Percentiles rank a stretch among this genome's conserved stretches.
phyloP scores from a whole-genome alignment of 1,284 basidiomycete species.

The Fomitopsis palustris region DNA sequence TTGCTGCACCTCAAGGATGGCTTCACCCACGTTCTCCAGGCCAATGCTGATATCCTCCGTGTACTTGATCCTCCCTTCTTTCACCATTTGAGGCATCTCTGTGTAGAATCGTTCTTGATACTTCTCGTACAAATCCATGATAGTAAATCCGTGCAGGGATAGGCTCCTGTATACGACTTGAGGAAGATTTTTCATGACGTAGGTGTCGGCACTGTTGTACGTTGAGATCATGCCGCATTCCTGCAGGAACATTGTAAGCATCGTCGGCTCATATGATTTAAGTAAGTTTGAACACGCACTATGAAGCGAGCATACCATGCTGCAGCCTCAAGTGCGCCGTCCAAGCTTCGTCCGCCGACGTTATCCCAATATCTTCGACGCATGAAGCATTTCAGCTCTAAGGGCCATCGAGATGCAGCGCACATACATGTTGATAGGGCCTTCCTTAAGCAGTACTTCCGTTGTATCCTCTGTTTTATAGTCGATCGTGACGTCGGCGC shows the following conservation, averaged over 20 bases:
- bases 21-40: slow-evolving; percentile 50
- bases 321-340: slow-evolving; percentile 51
- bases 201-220: slow-evolving; percentile 25
- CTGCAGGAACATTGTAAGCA: neutral
- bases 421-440: slow-evolving; percentile 49
- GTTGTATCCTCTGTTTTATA: slow-evolving; percentile 59
- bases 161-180: slow-evolving; percentile 48
- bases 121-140: slow-evolving; percentile 36
- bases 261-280: too few species aligned
- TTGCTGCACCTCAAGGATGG: slow-evolving; percentile 47
- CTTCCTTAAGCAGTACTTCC: slow-evolving; percentile 54
- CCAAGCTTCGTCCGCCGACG: slow-evolving; percentile 64
- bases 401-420: neutral
- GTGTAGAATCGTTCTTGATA: slow-evolving; percentile 44
- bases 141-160: slow-evolving; percentile 59
- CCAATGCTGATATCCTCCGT: slow-evolving; percentile 50
- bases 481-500: slow-evolving; percentile 71
- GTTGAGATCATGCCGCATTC: slow-evolving; percentile 29
- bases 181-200: slow-evolving; percentile 27
- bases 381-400: neutral
- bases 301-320: slow-evolving; percentile 52
- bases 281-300: slow-evolving; percentile 41
- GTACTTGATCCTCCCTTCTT: slow-evolving; percentile 57
- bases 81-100: slow-evolving; percentile 47
- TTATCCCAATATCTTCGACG: slow-evolving; percentile 45